Percentiles rank a stretch among this genome's conserved stretches.
phyloP scores from a whole-genome alignment of 2,329 filamentous ascomycete species.

The Beauveria brongniartii region DNA sequence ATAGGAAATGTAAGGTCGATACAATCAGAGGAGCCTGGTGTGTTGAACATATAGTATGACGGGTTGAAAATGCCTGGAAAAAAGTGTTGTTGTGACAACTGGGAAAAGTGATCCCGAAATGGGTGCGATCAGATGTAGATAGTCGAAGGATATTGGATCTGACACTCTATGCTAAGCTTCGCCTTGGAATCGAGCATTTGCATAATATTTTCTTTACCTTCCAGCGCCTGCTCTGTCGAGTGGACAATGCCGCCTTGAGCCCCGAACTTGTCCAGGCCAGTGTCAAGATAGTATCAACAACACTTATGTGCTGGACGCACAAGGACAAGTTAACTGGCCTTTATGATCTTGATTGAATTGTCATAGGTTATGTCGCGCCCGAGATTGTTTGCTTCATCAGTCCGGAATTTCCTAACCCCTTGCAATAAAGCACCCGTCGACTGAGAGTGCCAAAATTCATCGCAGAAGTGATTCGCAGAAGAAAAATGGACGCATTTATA shows the following conservation, averaged over 20 bases:
- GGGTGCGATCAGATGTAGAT: not conserved
- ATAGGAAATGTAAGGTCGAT: not conserved
- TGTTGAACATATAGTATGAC: not conserved
- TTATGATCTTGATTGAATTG: too few species aligned
- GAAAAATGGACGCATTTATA: too few species aligned
- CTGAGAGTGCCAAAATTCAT: too few species aligned
- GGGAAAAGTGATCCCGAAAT: too few species aligned
- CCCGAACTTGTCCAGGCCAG: not conserved
- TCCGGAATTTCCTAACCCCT: too few species aligned
- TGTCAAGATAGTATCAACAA: not conserved
- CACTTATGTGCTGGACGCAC: not conserved
- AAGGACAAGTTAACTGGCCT: not conserved
- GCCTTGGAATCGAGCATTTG: not conserved
- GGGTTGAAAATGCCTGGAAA: not conserved
- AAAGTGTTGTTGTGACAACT: not conserved
- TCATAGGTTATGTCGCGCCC: too few species aligned
- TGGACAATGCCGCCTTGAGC: not conserved
- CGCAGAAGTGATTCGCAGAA: too few species aligned
- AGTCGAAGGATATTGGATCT: not conserved
- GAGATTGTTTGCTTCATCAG: too few species aligned
- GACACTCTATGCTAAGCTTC: not conserved
- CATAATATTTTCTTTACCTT: not conserved
- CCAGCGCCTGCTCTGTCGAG: not conserved
- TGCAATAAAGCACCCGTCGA: too few species aligned
- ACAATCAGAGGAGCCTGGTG: not conserved